Base-by-base conservation (phyloP, 2,329 filamentous ascomycete species). In the Peltaster fructicola region DNA sequence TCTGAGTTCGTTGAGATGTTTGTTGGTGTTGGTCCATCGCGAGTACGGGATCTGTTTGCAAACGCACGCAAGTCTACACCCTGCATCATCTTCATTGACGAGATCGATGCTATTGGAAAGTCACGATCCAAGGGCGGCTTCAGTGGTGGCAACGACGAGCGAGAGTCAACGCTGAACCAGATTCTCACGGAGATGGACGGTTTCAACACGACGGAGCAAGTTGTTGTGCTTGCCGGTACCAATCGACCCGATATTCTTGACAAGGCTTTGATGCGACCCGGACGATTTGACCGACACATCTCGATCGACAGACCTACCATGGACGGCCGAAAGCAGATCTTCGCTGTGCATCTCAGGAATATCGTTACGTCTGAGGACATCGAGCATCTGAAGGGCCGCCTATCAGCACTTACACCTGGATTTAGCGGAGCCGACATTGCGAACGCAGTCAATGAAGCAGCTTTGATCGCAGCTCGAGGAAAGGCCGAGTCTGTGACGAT, bases 1-100 rank as follows among this genome's bases (percentile, higher is more conserved):
- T 98, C 88, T 23, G 88, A 98, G 51, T 98, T 98, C 47, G 85
- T 98, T 15, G 88, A 98, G 57, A 98, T 98, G 85, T 98, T 98
- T 48, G 88, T 98, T 25, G 88, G 88, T 68, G 88, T 98, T 31
- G 88, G 88, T 53, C 80, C 88, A 11, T 95, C 85, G 15, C 71
- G 88, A 53, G 88, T 98, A 24, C 73, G 88, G 41, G 88, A 98
- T 52, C 59, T 98, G 25, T 98, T 98, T 45, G 73, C 81, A 29
- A 92, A 80, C 40, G 88, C 88, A 10, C 72, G 88, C 30, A 95
- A 95, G 62, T 91, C 80, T 53, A 79, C 88, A 1, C 88, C 88
- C 3, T 98, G 88, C 56, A 98, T 98, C 53, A 90, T 98, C 53
- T 98, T 98, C 61, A 95, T 98, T 38, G 88, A 98, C 48, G 88